Conservation (phyloP, 768 basidiomycete species). For the Lentinula edodes region DNA sequence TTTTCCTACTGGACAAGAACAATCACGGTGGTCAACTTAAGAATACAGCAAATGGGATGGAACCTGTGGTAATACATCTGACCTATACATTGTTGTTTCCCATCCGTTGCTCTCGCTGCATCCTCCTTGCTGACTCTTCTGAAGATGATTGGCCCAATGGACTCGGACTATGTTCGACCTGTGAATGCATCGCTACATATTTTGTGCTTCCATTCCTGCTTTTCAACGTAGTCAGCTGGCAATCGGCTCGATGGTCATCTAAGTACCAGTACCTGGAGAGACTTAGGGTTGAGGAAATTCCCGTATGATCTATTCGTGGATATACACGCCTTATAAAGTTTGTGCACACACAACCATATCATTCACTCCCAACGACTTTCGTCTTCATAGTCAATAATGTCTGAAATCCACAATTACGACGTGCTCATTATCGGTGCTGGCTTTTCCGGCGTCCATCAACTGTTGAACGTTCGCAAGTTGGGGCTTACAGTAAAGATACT, state of each 20-base stretch:
- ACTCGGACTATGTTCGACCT: slow-evolving; percentile 3
- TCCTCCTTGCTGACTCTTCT: neutral
- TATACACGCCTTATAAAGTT: no score
- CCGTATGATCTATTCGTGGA: no score
- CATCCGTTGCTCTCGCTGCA: neutral
- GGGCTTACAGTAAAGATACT: neutral
- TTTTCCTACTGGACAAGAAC: no score
- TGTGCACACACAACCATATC: no score
- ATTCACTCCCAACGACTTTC: neutral
- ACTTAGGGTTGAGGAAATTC: no score
- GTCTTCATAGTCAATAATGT: neutral
- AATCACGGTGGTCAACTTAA: no score
- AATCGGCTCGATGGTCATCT: no score
- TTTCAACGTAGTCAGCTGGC: neutral
- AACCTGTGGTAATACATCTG: no score
- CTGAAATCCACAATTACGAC: neutral
- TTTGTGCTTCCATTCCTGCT: neutral
- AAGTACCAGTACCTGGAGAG: no score
- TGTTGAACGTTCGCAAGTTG: neutral
- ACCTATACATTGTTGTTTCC: no score
- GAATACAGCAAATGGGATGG: no score
- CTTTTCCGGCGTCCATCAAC: neutral
- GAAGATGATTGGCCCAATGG: slow-evolving; percentile 7
- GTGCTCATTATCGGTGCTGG: slow-evolving; percentile 1
- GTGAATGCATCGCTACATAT: no score